phyloP scores from a whole-genome alignment of 768 basidiomycete genomes.

The Phylloporus rhodoxanthus region DNA sequence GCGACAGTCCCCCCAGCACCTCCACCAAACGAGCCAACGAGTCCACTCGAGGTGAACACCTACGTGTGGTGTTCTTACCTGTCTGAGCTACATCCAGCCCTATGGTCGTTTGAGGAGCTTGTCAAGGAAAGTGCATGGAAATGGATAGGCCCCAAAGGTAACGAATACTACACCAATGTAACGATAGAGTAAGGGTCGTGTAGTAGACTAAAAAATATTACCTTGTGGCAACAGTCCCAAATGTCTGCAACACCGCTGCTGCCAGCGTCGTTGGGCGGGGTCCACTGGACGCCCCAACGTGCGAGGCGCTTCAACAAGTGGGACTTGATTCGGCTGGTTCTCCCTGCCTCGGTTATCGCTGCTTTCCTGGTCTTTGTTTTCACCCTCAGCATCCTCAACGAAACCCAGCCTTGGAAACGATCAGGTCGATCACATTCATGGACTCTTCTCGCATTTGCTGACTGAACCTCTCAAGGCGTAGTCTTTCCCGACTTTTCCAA shows the following conservation, averaged over 20 bases:
- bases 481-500: conserved; percentile 50
- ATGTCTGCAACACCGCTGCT: conserved; percentile 16
- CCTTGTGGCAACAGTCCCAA: too few relatives aligned
- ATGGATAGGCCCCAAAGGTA: conserved; percentile 53
- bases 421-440: conserved; percentile 7
- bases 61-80: conserved; percentile 60
- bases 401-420: conserved; percentile 9
- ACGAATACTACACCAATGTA: conserved; percentile 40
- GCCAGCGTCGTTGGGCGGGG: neutral
- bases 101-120: conserved; percentile 86
- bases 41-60: conserved; percentile 48
- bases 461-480: neutral
- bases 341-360: conserved; percentile 34
- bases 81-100: conserved; percentile 42
- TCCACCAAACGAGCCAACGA: conserved; percentile 27
- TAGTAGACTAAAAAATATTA: too few relatives aligned
- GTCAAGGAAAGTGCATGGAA: conserved; percentile 69
- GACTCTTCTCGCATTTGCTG: neutral
- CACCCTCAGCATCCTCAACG: conserved; percentile 27
- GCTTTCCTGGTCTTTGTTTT: conserved; percentile 43
- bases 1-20: conserved; percentile 36
- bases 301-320: neutral
- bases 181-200: too few relatives aligned
- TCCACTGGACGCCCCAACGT: neutral
- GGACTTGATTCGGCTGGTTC: conserved; percentile 2